Evolutionary conservation across 208 protist species (phyloP).

Genomic region (Leptomonas pyrrhocoris): DNA sequence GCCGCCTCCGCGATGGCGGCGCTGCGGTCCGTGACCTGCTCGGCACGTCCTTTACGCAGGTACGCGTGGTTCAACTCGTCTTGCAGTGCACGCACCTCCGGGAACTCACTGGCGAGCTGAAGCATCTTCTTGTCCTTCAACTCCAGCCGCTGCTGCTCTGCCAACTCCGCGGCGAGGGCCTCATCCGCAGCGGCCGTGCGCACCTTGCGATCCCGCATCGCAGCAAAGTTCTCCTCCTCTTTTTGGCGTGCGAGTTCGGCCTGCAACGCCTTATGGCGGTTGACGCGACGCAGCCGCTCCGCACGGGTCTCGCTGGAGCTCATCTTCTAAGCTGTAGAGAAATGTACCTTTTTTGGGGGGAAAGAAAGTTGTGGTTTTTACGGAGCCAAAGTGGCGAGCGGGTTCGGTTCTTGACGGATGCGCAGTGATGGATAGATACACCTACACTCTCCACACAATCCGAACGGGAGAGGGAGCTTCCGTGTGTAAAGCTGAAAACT

Average conservation of each 20-base stretch:
- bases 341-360: too few species aligned
- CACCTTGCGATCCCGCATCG: constrained; percentile 48
- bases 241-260: constrained; percentile 77
- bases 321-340: constrained; percentile 20
- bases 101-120: constrained; percentile 77
- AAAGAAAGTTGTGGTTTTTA: too few species aligned
- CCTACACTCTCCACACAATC: too few species aligned
- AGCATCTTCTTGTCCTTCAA: constrained; percentile 89
- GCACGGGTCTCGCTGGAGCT: constrained; percentile 54
- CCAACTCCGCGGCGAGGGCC: constrained; percentile 78
- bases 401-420: too few species aligned
- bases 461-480: too few species aligned
- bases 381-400: too few species aligned
- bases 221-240: constrained; percentile 73
- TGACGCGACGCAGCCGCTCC: constrained; percentile 83
- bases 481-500: too few species aligned
- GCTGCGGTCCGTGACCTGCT: constrained; percentile 68
- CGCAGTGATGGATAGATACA: too few species aligned
- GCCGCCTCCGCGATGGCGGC: constrained; percentile 41
- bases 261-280: constrained; percentile 87
- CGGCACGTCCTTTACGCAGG: constrained; percentile 73
- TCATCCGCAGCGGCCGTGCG: constrained; percentile 65
- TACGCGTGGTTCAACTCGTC: constrained; percentile 74
- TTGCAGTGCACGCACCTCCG: constrained; percentile 83
- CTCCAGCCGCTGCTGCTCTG: constrained; percentile 74